These are phyloP conservation scores for Talaromyces rugulosus DNA, from an alignment of 2,329 filamentous ascomycete species.

Conservation along the genomic window DNA sequence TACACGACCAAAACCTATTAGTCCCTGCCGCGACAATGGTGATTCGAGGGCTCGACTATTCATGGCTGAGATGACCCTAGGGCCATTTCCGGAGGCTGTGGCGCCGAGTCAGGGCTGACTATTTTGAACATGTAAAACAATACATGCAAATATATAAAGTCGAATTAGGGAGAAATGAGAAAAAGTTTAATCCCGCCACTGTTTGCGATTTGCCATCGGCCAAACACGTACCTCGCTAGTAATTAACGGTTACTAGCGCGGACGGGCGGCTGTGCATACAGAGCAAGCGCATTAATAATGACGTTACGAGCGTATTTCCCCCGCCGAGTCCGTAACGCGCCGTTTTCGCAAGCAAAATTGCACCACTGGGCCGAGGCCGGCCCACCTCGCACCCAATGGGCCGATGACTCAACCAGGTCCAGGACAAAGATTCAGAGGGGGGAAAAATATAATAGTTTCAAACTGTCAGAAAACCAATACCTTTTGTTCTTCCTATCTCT, in stretches of 20 bases:
- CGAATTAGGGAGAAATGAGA: not conserved
- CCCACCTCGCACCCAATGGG: not conserved
- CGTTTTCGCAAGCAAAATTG: not conserved
- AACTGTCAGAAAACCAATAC: not conserved
- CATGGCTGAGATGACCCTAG: not conserved
- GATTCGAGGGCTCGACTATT: not conserved
- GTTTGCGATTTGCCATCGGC: not conserved
- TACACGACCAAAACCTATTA: not conserved
- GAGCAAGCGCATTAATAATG: not conserved
- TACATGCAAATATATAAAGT: not conserved
- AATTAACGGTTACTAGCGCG: not conserved
- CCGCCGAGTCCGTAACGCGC: not conserved
- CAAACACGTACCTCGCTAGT: not conserved
- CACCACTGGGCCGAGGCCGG: not conserved
- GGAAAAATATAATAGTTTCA: not conserved
- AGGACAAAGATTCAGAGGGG: not conserved
- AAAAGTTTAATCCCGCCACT: not conserved
- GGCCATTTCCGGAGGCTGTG: not conserved
- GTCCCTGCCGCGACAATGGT: not conserved
- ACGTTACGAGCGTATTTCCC: not conserved
- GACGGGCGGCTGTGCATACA: not conserved
- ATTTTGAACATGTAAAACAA: not conserved
- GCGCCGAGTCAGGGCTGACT: not conserved
- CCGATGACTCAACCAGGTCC: not conserved
- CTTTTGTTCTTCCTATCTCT: not conserved